phyloP scores from a whole-genome alignment of 1,284 basidiomycete genomes.

The Apiotrichum montevideense region DNA sequence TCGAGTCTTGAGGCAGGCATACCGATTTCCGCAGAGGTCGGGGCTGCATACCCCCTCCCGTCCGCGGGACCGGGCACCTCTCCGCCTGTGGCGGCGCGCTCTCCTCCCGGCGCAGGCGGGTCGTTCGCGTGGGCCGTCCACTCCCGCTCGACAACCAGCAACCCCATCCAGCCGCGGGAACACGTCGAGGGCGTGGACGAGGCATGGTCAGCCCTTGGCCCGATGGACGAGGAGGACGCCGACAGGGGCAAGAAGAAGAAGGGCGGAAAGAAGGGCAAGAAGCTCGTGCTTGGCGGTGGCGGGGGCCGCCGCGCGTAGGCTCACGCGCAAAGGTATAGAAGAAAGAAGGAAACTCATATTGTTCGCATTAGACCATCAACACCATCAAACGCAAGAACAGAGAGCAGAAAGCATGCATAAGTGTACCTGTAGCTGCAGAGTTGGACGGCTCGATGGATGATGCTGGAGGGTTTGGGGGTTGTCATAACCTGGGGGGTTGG shows the following conservation, averaged over 20 bases:
- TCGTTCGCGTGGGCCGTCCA: slow-evolving; percentile 17
- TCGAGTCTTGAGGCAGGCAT: slow-evolving; percentile 2
- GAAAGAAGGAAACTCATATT: neutral
- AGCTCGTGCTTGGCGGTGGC: slow-evolving; percentile 18
- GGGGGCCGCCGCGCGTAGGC: slow-evolving; percentile 12
- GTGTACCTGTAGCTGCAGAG: no score
- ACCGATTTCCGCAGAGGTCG: slow-evolving; percentile 1
- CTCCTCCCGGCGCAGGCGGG: neutral
- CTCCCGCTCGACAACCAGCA: neutral
- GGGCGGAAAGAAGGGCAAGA: slow-evolving; percentile 17
- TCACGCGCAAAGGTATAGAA: neutral
- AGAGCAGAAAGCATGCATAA: no score
- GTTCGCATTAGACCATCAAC: neutral
- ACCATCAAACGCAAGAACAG: neutral
- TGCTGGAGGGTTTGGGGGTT: no score
- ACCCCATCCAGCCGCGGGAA: neutral
- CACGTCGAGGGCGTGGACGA: slow-evolving; percentile 7
- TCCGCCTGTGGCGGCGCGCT: neutral
- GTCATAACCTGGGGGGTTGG: no score
- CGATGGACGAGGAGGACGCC: neutral
- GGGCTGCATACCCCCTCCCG: slow-evolving; percentile 6
- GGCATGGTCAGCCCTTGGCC: slow-evolving; percentile 6
- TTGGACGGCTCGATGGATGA: no score
- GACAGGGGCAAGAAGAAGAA: slow-evolving; percentile 13
- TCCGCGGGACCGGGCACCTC: neutral